Conservation (phyloP, 2,329 filamentous ascomycete species). For the Blumeria graminis region DNA sequence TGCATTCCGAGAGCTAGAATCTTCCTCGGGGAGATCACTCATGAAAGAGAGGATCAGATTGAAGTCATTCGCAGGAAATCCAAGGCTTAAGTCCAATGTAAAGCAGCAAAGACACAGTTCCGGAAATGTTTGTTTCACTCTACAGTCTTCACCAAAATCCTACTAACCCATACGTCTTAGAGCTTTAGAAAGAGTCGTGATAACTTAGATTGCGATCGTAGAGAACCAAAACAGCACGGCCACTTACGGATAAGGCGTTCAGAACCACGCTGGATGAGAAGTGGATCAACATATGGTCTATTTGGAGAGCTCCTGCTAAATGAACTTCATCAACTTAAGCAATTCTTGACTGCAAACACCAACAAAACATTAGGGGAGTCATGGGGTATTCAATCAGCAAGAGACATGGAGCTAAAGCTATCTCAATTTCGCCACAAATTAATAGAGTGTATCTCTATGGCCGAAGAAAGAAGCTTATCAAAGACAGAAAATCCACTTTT, state of each 20-base stretch:
- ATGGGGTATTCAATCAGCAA: conserved; percentile 6
- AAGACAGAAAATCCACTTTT: conserved; percentile 10
- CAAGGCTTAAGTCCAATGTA: neutral
- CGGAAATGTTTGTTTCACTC: too few species aligned
- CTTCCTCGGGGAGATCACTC: conserved; percentile 9
- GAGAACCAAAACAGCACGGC: too few species aligned
- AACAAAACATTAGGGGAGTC: neutral
- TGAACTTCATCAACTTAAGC: neutral
- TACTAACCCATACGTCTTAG: too few species aligned
- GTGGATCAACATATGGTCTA: conserved; percentile 5
- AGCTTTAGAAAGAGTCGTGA: too few species aligned
- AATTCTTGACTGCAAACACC: neutral
- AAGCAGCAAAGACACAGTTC: too few species aligned
- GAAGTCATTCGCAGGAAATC: neutral
- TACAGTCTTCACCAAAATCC: too few species aligned
- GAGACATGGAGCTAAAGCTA: conserved; percentile 5
- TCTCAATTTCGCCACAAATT: conserved; percentile 4
- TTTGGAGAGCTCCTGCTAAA: conserved; percentile 5
- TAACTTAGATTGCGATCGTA: too few species aligned
- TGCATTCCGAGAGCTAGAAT: conserved; percentile 15
- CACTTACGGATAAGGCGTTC: neutral
- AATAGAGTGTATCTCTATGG: conserved; percentile 4
- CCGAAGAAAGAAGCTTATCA: conserved; percentile 3
- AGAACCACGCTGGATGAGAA: neutral
- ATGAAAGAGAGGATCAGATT: neutral